Evolutionary conservation across 1,284 basidiomycete species (phyloP).

Genomic region (Pyrrhoderma noxium): DNA sequence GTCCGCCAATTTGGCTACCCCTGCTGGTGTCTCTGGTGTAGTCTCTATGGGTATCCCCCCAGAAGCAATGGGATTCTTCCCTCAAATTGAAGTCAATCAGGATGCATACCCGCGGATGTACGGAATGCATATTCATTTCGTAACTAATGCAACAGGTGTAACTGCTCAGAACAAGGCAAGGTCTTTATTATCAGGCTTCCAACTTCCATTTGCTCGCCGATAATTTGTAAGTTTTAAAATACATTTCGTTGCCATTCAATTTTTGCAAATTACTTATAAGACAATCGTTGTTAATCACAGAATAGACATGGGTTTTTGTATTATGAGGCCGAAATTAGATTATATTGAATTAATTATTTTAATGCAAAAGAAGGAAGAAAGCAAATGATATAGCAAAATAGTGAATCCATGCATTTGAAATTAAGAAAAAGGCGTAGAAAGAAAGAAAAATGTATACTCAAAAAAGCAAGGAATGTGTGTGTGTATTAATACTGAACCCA

Average conservation of each 20-base stretch:
- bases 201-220: constrained; percentile 63
- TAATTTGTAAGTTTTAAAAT: constrained; percentile 3
- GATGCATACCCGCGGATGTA: constrained; percentile 79
- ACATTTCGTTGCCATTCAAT: background rate
- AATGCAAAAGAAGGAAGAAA: constrained; percentile 7
- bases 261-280: too few relatives aligned
- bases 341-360: constrained; percentile 3
- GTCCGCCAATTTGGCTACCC: constrained; percentile 53
- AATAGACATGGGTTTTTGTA: too few relatives aligned
- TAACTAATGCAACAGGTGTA: constrained; percentile 77
- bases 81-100: constrained; percentile 88
- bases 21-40: constrained; percentile 78
- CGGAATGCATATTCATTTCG: constrained; percentile 89
- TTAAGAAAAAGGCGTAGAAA: background rate
- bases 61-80: constrained; percentile 85
- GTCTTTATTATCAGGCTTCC: constrained; percentile 81
- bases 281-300: too few relatives aligned
- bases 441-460: background rate
- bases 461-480: constrained; percentile 3
- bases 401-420: background rate
- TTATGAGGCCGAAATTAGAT: background rate
- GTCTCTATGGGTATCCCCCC: constrained; percentile 85
- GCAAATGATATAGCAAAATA: constrained; percentile 1
- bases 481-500: constrained; percentile 2
- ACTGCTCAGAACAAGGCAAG: constrained; percentile 84